Percentiles rank a stretch among this genome's conserved stretches.
Conservation (phyloP, 2,329 filamentous ascomycete species). For the Fusarium illudens region DNA sequence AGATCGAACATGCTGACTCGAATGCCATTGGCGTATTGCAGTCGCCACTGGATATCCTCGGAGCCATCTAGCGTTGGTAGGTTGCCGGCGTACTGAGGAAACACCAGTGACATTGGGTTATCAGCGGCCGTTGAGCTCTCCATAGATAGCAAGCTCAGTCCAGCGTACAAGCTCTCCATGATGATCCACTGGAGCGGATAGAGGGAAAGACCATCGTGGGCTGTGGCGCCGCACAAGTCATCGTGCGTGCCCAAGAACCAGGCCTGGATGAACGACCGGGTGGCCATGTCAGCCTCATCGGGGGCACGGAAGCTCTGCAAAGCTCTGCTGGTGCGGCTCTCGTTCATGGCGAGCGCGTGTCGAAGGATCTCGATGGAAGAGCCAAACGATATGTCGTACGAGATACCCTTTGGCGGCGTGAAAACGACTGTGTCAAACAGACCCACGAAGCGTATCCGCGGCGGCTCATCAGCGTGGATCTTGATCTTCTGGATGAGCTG, state of each 20-base stretch:
- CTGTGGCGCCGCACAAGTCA: slow-evolving; percentile 33
- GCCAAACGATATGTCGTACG: slow-evolving; percentile 32
- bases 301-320: slow-evolving; percentile 12
- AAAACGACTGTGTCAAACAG: slow-evolving; percentile 33
- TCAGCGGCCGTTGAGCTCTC: slow-evolving; percentile 5
- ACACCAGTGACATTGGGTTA: slow-evolving; percentile 26
- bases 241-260: slow-evolving; percentile 40
- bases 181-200: slow-evolving; percentile 40
- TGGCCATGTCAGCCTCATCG: slow-evolving; percentile 11
- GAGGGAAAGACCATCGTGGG: slow-evolving; percentile 33
- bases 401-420: background rate
- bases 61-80: slow-evolving; percentile 33
- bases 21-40: slow-evolving; percentile 32
- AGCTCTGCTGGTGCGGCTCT: slow-evolving; percentile 20
- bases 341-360: slow-evolving; percentile 37
- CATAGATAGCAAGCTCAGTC: slow-evolving; percentile 10
- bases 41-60: slow-evolving; percentile 39
- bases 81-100: slow-evolving; percentile 38
- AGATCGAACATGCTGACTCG: slow-evolving; percentile 39
- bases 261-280: slow-evolving; percentile 30
- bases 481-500: slow-evolving; percentile 23
- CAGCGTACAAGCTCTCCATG: slow-evolving; percentile 31
- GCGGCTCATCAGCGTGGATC: slow-evolving; percentile 8
- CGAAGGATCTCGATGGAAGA: slow-evolving; percentile 28
- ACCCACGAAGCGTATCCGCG: slow-evolving; percentile 37